These are phyloP conservation scores for Podaxis mareebaensis DNA, from an alignment of 768 basidiomycete species.

Conservation along the genomic window DNA sequence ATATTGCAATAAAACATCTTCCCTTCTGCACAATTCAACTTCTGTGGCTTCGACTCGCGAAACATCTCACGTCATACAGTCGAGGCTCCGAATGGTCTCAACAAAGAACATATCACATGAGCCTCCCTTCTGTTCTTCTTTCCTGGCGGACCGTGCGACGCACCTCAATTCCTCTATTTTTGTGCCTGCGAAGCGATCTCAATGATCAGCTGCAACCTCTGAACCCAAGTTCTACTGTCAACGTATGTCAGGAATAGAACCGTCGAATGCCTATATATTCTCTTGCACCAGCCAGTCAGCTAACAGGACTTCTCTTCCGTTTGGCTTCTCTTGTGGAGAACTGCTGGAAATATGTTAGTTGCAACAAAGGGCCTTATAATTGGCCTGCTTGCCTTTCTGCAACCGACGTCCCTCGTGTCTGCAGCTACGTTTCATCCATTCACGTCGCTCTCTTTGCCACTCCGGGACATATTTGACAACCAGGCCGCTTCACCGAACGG, in stretches of 20 bases:
- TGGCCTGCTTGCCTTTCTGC: neutral
- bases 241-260: neutral
- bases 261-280: neutral
- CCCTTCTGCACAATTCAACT: no score
- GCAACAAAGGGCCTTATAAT: neutral
- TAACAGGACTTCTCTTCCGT: neutral
- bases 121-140: neutral
- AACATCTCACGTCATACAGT: neutral
- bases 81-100: neutral
- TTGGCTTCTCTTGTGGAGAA: neutral
- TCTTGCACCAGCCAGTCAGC: neutral
- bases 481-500: constrained; percentile 43
- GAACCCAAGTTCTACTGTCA: neutral
- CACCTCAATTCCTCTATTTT: constrained; percentile 2
- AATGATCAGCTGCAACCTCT: constrained; percentile 1
- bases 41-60: no score
- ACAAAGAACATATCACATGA: neutral
- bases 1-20: no score
- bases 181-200: neutral
- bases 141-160: neutral
- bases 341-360: neutral
- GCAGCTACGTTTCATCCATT: neutral
- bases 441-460: constrained; percentile 29
- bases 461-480: constrained; percentile 37
- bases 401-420: neutral